Base-by-base conservation (phyloP, 1,139 yeast species). In the Kodamaea anthophila region DNA sequence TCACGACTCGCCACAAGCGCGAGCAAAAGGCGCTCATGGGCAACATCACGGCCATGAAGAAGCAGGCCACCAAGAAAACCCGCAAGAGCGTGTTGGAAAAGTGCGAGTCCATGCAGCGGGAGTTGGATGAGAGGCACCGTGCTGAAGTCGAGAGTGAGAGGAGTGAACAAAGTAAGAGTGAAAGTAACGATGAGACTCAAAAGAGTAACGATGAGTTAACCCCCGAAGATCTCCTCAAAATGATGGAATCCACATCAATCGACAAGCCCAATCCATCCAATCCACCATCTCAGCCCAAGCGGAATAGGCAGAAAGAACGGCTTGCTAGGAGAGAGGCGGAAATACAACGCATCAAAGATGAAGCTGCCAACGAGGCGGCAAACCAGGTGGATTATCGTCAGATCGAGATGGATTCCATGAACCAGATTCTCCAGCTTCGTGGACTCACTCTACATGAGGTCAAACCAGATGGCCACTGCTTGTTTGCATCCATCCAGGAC, bases 401-500 rank as follows among this genome's bases (percentile, higher is more conserved):
- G 29, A 72, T 81, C 19, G 97, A 91, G 55, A 65, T 74, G 36
- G 82, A 75, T 9, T 73, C 76, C 30, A 67, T 91, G 56, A 61
- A 62, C 16, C 59, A 62, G 23, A 49, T 82, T 16, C 70, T 88
- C 35, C 45, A 51, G 2, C 36, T 67, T 16, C 61, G 70, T 21
- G 58, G 65, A 2, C 58, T 87, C 6, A 46, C 44, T 11, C 76
- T 80, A 39, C 56, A 66, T 39, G 88, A 83, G 43, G 84, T 88
- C 29, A 63, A 69, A 36, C 95, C 97, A 0, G 97, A 91, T 54
- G 98, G 98, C 0, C 93, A 91, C 54, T 91, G 98, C 62, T 60
- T 91, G 25, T 91, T 86, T 60, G 85, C 88, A 3, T 81, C 96
- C 0, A 70, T 91, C 13, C 66, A 77, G 21, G 96, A 91, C 49